These are phyloP conservation scores for Podila clonocystis DNA, from an alignment of 192 early-diverging fungal genomes.

Conservation along the genomic window DNA sequence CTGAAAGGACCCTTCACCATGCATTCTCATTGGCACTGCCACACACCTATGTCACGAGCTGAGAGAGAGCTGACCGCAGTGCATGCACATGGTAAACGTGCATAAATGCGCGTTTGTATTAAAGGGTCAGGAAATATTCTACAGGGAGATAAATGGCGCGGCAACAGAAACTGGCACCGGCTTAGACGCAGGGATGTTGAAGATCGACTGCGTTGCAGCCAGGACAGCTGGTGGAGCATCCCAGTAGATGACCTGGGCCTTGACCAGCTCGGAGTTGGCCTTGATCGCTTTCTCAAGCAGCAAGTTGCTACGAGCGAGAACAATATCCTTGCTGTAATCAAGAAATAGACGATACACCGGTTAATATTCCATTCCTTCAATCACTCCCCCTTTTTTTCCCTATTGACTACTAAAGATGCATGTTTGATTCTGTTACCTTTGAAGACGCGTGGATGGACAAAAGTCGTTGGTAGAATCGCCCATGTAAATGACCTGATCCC, in stretches of 20 bases:
- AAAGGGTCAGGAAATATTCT: not conserved
- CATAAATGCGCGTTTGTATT: too few relatives aligned
- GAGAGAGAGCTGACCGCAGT: too few relatives aligned
- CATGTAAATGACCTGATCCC: constrained; percentile 59
- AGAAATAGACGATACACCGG: not conserved
- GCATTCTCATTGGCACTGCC: too few relatives aligned
- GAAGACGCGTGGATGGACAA: constrained; percentile 57
- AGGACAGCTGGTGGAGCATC: constrained; percentile 16
- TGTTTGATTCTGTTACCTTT: not conserved
- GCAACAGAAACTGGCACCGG: not conserved
- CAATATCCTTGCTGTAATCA: constrained; percentile 8
- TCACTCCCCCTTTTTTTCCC: too few relatives aligned
- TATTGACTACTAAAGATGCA: too few relatives aligned
- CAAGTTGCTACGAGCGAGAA: constrained; percentile 21
- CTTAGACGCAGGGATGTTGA: constrained; percentile 2
- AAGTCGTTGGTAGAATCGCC: constrained; percentile 66
- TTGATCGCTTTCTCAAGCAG: constrained; percentile 27
- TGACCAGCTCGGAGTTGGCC: constrained; percentile 20
- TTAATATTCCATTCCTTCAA: too few relatives aligned
- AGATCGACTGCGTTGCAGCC: not conserved
- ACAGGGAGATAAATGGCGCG: not conserved
- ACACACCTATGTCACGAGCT: too few relatives aligned
- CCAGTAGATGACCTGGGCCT: constrained; percentile 39
- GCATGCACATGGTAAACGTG: too few relatives aligned
- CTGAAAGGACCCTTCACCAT: too few relatives aligned